Evolutionary conservation across 2,329 filamentous ascomycete genomes (phyloP), one percentile per base, ranked within the genome.

Genomic region (Aureobasidium sp.): DNA sequence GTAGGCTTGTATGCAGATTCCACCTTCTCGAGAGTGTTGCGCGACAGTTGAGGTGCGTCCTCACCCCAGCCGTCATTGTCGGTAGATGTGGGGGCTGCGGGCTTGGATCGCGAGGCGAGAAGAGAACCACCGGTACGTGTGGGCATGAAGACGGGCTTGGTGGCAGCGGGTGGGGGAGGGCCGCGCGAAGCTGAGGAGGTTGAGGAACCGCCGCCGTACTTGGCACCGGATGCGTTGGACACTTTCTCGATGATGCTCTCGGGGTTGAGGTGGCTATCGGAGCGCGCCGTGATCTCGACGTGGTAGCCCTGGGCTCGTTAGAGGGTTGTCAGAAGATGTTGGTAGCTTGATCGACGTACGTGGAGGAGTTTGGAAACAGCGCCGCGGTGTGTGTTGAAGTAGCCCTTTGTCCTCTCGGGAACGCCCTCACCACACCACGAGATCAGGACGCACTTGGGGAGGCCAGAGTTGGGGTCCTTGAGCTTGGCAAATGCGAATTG

Each of bases 351-450:
- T n/a, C 14, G 27, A 71, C 77, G 56, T 72, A 87, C 86, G 78
- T 97, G 92, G 45, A 99, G 84, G 68, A 97, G 82, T 77, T 96
- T 97, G 65, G 91, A 87, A 40, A 97, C 91, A 52, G 91, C 88
- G 64, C 89, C 87, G 52, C 94, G 80, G 76, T 99, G 93, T 77
- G 91, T 97, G 67, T 91, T 96, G 74, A 99, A 99, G 77, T 97
- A 97, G 67, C 94, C 94, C 78, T 97, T 99, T 64, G 93, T 97
- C 70, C 93, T 83, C 77, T 99, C 94, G n/a, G 94, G 94, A 17
- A 99, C 94, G 68, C 94, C 94, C 72, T 95, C 93, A 67, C 94
- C 94, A 74, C 94, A 99, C 89, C 94, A 99, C 67, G 89, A 92
- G 72, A 99, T 91, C 67, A 99, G 82, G 63, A 96, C 90, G 73